phyloP scores from a whole-genome alignment of 257 asterid genomes.

The Pogostemon cablin region DNA sequence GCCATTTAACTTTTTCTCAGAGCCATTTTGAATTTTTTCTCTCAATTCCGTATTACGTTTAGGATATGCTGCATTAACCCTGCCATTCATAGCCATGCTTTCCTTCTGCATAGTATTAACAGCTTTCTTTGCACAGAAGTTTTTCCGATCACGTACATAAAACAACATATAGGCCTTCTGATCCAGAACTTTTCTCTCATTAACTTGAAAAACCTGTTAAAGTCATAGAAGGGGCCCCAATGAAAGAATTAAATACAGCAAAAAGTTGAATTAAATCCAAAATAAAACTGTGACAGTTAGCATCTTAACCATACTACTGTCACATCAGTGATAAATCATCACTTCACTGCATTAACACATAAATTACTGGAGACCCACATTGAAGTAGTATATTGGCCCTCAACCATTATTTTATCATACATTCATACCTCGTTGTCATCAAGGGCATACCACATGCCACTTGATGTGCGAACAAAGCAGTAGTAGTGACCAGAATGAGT shows the following conservation, averaged over 20 bases:
- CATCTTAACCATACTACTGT: conserved; percentile 19
- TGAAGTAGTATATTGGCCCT: background rate
- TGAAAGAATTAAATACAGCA: conserved; percentile 21
- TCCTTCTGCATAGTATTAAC: conserved; percentile 50
- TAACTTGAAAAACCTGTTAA: conserved; percentile 82
- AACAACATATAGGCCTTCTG: conserved; percentile 98
- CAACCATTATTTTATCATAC: conserved; percentile 12
- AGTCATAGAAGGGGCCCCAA: conserved; percentile 18
- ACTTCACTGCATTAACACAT: background rate
- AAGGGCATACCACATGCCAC: conserved; percentile 95
- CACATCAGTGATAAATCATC: background rate
- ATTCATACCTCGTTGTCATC: conserved; percentile 87
- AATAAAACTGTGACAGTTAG: conserved; percentile 2
- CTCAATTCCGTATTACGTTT: conserved; percentile 43
- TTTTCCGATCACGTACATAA: conserved; percentile 77
- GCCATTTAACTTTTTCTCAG: conserved; percentile 41
- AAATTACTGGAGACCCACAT: conserved; percentile 7
- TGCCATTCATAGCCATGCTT: conserved; percentile 43
- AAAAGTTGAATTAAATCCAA: conserved; percentile 7
- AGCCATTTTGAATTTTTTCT: conserved; percentile 44
- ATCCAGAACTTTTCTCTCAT: conserved; percentile 74
- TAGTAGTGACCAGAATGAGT: conserved; percentile 97
- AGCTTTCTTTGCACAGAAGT: conserved; percentile 46
- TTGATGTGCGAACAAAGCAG: conserved; percentile 97
- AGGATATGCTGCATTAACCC: conserved; percentile 45